Evolutionary conservation across 2,329 filamentous ascomycete genomes (phyloP), one percentile per base, ranked within the genome.

Genomic region (Pseudogymnoascus sp.): DNA sequence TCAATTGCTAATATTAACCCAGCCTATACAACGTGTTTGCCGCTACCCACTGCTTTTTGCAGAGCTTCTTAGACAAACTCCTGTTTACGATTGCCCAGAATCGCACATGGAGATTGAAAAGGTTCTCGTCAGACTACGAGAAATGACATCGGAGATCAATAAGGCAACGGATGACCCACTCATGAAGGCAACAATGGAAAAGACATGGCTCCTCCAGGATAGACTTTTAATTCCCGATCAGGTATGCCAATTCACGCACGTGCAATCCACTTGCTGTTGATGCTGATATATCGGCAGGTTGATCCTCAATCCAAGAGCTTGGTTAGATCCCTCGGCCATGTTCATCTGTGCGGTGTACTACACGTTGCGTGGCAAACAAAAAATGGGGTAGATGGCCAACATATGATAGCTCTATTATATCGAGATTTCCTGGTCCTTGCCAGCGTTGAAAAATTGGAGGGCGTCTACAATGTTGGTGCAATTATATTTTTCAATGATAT

Each of bases 11-110:
- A 64, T 38, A n/a, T 16, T 34, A 18, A 18, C 30, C 14, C 60
- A 96, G 90, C 94, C 93, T 0, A 92, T 97, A 18, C 93, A 99
- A 74, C 83, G 93, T 61, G 83, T 97, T 20, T 96, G 91, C 77
- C 91, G 89, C 75, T 97, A 97, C 70, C 91, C 91, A 9, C 78
- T 99, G 3, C 78, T 97, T 2, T 92, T 97, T 69, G 81, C 85
- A 4, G 91, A 97, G 68, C 79, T 99, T 7, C 79, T 92, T 63
- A 92, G 88, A 68, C 82, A 87, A 66, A 97, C 92, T 0, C 90
- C 91, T 1, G 89, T 90, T 1, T 86, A 83, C 61, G 93, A 97
- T 70, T 95, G 91, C 68, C 91, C 91, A 0, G 85, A 85, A 63
- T 88, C 91, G 1, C 89, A 96, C 73, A 85, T 88, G 71, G 87